Conservation (phyloP, 148 eudicot genomes). For the Rhododendron vialii region DNA sequence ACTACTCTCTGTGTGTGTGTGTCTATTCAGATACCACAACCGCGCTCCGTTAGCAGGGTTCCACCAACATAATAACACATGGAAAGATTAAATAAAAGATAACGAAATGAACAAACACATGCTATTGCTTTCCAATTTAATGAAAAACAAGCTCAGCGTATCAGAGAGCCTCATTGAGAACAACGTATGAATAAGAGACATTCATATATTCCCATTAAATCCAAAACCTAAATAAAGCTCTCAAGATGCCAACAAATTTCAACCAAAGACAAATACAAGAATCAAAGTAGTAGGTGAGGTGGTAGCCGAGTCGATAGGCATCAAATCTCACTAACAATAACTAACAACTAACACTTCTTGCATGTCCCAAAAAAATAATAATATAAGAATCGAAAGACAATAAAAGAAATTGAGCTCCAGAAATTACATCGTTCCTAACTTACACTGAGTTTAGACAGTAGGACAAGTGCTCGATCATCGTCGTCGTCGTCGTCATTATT, state of each 20-base stretch:
- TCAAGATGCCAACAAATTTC: not conserved
- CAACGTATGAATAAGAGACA: not conserved
- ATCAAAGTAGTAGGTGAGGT: too few relatives aligned
- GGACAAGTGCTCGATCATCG: not conserved
- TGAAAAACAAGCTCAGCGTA: not conserved
- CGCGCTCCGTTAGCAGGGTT: too few relatives aligned
- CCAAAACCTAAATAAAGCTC: not conserved
- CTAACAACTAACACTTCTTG: too few relatives aligned
- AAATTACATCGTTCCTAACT: not conserved
- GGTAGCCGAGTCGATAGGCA: too few relatives aligned
- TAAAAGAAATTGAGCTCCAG: not conserved
- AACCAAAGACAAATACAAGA: not conserved
- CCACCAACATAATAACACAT: too few relatives aligned
- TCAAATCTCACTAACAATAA: too few relatives aligned
- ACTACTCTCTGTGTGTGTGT: too few relatives aligned
- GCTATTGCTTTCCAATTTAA: not conserved
- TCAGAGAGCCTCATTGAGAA: not conserved
- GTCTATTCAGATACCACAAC: too few relatives aligned
- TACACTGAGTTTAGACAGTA: not conserved
- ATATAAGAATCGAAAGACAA: not conserved
- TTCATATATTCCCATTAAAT: not conserved
- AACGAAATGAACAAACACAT: not conserved
- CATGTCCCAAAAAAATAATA: too few relatives aligned
- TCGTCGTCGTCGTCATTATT: too few relatives aligned
- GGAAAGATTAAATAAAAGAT: too few relatives aligned